Base-by-base conservation (phyloP, 441 rosid species). In the Bocquillonia castaneifolia region DNA sequence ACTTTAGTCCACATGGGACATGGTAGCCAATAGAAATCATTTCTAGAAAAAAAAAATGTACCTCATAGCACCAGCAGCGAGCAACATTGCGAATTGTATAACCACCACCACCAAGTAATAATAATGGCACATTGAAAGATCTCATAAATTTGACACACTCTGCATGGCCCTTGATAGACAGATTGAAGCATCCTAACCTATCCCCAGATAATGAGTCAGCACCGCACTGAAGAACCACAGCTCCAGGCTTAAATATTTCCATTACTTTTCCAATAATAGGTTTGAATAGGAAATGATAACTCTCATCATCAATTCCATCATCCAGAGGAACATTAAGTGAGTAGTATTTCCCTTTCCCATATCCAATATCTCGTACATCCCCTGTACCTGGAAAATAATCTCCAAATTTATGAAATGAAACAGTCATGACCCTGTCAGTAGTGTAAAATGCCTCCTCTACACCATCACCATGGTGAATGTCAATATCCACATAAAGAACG, bases 51-150 rank as follows among this genome's bases (percentile, higher is more conserved):
- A 10, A 34, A 68, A 28, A 48, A 13, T 3, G 6, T 82, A 85
- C 92, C 92, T 88, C 93, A 50, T 84, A 88, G 82, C 93, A 85
- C 93, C 93, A 88, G 80, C 93, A 88, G 14, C 93, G 93, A 57
- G 93, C 93, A 36, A 88, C 93, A 74, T 88, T 88, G 66, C 93
- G 83, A 76, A 88, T 84, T 10, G 93, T 85, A 72, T 88, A 88
- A 64, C 93, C 93, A 59, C 93, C 93, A 67, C 93, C 93, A 25
- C 93, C 93, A 56, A 88, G 58, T 17, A 88, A 82, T 73, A 88
- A 81, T 20, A 88, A 66, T 17, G 93, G 93, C 72, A 88, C 90
- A 74, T 85, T 88, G 76, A 88, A 88, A 40, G 93, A 88, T 79
- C 93, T 84, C 93, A 88, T 85, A 70, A 81, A 88, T 76, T 76